Evolutionary conservation across 306 rosid genomes (phyloP).

Genomic region (Malus orientalis): DNA sequence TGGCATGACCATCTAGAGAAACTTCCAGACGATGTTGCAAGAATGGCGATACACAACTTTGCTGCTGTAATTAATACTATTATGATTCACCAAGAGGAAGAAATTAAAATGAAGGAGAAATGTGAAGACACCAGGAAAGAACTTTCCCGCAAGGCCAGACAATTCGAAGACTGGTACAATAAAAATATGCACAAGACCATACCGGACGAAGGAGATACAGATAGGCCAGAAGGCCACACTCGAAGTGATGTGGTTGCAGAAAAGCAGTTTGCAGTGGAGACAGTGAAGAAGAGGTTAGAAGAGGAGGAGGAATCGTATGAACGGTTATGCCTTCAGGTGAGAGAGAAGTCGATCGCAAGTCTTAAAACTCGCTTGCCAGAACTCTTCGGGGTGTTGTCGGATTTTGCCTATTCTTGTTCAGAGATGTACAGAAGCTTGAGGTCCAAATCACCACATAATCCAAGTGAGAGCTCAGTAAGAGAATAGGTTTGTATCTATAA

Average conservation of each 20-base stretch:
- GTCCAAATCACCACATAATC: slow-evolving; percentile 27
- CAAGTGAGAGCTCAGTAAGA: slow-evolving; percentile 33
- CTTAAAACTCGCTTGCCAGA: slow-evolving; percentile 69
- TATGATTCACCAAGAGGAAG: slow-evolving; percentile 52
- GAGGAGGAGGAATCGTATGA: slow-evolving; percentile 49
- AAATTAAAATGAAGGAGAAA: slow-evolving; percentile 50
- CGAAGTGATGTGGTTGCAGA: slow-evolving; percentile 41
- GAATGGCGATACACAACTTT: slow-evolving; percentile 56
- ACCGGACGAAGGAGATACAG: slow-evolving; percentile 40
- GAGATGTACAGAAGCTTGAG: slow-evolving; percentile 55
- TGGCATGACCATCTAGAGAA: slow-evolving; percentile 80
- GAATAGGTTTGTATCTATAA: background rate
- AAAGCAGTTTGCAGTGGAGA: slow-evolving; percentile 48
- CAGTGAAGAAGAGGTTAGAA: slow-evolving; percentile 59
- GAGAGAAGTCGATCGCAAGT: slow-evolving; percentile 69
- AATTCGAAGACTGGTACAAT: slow-evolving; percentile 69
- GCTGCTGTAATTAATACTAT: slow-evolving; percentile 57
- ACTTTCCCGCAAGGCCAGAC: slow-evolving; percentile 55
- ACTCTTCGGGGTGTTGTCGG: slow-evolving; percentile 62
- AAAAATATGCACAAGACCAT: slow-evolving; percentile 52
- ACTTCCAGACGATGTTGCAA: slow-evolving; percentile 72
- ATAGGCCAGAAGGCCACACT: slow-evolving; percentile 26
- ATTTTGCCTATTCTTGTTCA: slow-evolving; percentile 50
- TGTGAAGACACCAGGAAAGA: slow-evolving; percentile 75
- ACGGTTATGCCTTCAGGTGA: slow-evolving; percentile 58